Percentiles rank a stretch among this genome's conserved stretches.
Conservation (phyloP, 345 rosid species). For the Salix caprea region DNA sequence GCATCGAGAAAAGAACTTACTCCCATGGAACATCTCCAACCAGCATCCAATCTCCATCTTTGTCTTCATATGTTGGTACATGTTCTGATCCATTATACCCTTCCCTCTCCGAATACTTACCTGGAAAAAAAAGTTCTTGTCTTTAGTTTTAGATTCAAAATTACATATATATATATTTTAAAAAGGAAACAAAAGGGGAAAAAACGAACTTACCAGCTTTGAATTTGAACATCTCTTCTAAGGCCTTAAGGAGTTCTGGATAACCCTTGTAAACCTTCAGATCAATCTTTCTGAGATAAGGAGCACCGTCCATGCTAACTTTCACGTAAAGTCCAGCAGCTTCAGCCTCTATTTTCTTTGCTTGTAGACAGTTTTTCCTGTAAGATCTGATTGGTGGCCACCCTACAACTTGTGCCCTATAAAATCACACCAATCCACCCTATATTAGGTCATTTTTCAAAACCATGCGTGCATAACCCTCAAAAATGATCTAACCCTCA, state of each 20-base stretch:
- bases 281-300: conserved; percentile 69
- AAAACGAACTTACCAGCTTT: conserved; percentile 32
- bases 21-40: conserved; percentile 30
- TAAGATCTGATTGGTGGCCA: conserved; percentile 74
- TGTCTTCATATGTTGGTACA: conserved; percentile 30
- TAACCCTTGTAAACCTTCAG: conserved; percentile 50
- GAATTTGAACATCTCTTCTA: conserved; percentile 67
- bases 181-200: no score
- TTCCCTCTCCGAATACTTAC: conserved; percentile 47
- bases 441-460: not conserved
- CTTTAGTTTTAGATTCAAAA: not conserved
- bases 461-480: not conserved
- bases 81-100: conserved; percentile 60
- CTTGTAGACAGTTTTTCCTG: conserved; percentile 47
- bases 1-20: conserved; percentile 7
- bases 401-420: conserved; percentile 65
- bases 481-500: not conserved
- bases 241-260: conserved; percentile 48
- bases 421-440: not conserved
- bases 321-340: conserved; percentile 44
- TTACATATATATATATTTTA: no score
- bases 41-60: conserved; percentile 31
- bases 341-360: conserved; percentile 30
- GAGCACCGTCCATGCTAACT: conserved; percentile 75
- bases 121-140: conserved; percentile 6